phyloP scores from a whole-genome alignment of 768 basidiomycete species.

The Trametopsis cervina region DNA sequence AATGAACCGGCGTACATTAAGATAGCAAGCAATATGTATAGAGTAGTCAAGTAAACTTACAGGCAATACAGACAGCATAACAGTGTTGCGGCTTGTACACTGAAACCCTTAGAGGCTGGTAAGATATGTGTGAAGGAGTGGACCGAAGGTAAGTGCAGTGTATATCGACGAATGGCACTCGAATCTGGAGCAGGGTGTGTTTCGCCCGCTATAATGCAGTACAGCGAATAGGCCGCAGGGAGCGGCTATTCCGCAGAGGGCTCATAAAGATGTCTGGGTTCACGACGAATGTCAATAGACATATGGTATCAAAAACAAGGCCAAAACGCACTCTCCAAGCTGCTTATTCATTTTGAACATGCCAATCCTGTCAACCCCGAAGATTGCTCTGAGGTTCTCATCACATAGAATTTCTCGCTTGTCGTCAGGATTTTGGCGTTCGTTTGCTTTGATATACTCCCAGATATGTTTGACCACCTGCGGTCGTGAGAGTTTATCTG shows the following conservation, averaged over 20 bases:
- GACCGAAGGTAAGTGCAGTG: no score
- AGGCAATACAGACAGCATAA: background rate
- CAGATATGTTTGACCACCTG: slow-evolving; percentile 89
- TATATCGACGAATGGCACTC: no score
- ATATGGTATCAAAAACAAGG: background rate
- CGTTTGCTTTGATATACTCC: slow-evolving; percentile 78
- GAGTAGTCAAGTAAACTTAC: background rate
- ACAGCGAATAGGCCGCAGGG: no score
- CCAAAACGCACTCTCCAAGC: slow-evolving; percentile 55
- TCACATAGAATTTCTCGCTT: slow-evolving; percentile 86
- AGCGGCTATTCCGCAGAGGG: slow-evolving; percentile 1
- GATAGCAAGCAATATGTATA: background rate
- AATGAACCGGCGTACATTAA: background rate
- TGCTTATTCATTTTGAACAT: slow-evolving; percentile 97
- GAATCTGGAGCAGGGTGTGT: no score
- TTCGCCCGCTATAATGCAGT: no score
- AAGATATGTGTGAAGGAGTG: no score
- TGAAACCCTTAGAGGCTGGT: no score
- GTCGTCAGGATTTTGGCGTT: slow-evolving; percentile 81
- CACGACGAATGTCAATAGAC: background rate
- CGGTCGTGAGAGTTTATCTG: slow-evolving; percentile 70
- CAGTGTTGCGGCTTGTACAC: background rate
- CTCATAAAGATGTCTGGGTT: slow-evolving; percentile 16
- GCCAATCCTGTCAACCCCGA: slow-evolving; percentile 74
- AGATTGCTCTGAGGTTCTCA: slow-evolving; percentile 60